phyloP scores from a whole-genome alignment of 208 protist species.

The Crithidia acanthocephali region DNA sequence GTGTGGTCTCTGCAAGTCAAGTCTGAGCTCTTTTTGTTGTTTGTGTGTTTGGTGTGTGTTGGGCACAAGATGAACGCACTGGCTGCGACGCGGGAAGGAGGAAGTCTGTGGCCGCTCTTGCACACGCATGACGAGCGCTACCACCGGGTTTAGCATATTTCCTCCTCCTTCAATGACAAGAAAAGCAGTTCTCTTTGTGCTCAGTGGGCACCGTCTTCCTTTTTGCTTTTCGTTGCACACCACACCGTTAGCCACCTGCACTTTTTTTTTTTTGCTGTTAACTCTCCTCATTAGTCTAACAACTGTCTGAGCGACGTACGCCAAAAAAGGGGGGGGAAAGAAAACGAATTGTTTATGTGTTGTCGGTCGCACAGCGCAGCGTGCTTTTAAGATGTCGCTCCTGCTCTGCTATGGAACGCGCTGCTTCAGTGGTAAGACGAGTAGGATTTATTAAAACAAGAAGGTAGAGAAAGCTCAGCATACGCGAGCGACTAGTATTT shows the following conservation, averaged over 20 bases:
- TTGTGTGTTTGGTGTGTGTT: too few species aligned
- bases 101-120: background rate
- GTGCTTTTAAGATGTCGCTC: too few species aligned
- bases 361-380: too few species aligned
- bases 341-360: background rate
- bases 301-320: background rate
- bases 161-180: background rate
- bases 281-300: background rate
- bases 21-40: too few species aligned
- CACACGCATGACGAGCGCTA: background rate
- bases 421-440: too few species aligned
- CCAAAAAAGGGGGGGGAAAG: background rate
- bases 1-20: too few species aligned
- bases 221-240: background rate
- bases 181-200: too few species aligned
- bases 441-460: too few species aligned
- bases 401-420: too few species aligned
- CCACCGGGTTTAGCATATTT: background rate
- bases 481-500: too few species aligned
- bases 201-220: background rate
- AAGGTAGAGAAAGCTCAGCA: too few species aligned
- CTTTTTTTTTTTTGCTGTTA: conserved; percentile 4
- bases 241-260: background rate
- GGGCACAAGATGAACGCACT: too few species aligned
- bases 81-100: background rate